Evolutionary conservation across 768 basidiomycete species (phyloP), one percentile per base, ranked within the genome.

Genomic region (Tylopilus subfusipes): DNA sequence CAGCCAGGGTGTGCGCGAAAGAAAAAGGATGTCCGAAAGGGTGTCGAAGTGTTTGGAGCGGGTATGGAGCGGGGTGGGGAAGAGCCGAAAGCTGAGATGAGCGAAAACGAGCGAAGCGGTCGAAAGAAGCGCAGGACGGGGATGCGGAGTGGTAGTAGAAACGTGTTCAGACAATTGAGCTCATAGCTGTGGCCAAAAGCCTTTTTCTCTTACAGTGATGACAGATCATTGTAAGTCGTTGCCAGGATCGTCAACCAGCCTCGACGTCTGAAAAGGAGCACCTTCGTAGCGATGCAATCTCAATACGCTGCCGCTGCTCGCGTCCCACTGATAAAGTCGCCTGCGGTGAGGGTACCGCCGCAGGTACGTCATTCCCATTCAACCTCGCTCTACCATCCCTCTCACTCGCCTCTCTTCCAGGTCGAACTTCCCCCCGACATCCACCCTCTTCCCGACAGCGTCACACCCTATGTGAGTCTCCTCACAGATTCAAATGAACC

Each of bases 311-410:
- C 89, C 1, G 88, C 84, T 18, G 77, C 83, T 4, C 78, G 77
- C 48, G 85, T 93, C 2, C 94, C 95, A 0, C 75, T 98, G 43
- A 96, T 97, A 71, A 91, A 95, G 72, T 92, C 91, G 3, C 96
- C 94, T 0, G 90, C 90, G 55, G 79, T 97, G 18, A 85, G 93
- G 45, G 84, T 96, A 3, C 94, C 95, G 2, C 79, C 78, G 60
- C 86, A 85, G 12, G 95, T 95, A 61, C 18, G 79, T 65, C 45
- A 12, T 39, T 33, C 27, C 7, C 29, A 8, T 16, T 19, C 14
- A 10, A 19, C 14, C 47, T 10, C 21, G 2, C 18, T 8, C 39
- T 29, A 7, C 14, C 16, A 36, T n/a, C 25, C 13, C 24, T 40
- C 56, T 56, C 36, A 59, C 24, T 0, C 38, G 11, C n/a, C n/a